A percentile compares a stretch with the other conserved stretches of the same genome.
Evolutionary conservation across 495 filamentous ascomycete genomes (phyloP).

Genomic region (Penicillium desertorum): DNA sequence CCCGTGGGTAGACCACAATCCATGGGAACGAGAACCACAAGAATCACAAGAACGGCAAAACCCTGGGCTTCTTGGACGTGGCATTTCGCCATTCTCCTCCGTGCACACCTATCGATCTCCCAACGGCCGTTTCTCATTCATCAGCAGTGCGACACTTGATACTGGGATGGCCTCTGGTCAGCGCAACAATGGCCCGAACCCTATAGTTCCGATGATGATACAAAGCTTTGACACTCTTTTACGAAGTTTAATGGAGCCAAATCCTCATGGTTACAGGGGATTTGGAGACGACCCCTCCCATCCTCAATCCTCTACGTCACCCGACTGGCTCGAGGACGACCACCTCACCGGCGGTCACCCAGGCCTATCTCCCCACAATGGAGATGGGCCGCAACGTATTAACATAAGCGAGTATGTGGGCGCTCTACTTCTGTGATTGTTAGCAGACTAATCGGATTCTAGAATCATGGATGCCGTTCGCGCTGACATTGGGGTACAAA

Average conservation of each 20-base stretch:
- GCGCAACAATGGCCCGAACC: constrained; percentile 19
- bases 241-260: constrained; percentile 27
- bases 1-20: constrained; percentile 40
- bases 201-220: constrained; percentile 33
- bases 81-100: constrained; percentile 29
- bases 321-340: constrained; percentile 16
- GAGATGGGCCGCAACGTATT: constrained; percentile 35
- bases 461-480: constrained; percentile 37
- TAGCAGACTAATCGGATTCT: constrained; percentile 14
- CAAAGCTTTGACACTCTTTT: constrained; percentile 37
- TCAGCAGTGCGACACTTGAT: constrained; percentile 39
- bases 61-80: constrained; percentile 1
- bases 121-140: constrained; percentile 42
- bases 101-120: constrained; percentile 47
- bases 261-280: constrained; percentile 16
- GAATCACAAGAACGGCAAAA: constrained; percentile 41
- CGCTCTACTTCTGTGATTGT: background rate
- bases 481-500: constrained; percentile 17
- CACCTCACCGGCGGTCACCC: constrained; percentile 14
- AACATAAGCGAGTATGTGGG: constrained; percentile 38
- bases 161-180: constrained; percentile 26
- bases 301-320: constrained; percentile 12
- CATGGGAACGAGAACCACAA: constrained; percentile 39
- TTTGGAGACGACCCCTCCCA: constrained; percentile 13
- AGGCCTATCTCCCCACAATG: constrained; percentile 36